phyloP scores from a whole-genome alignment of 192 early-diverging fungal species.

The Coemansia sp. region DNA sequence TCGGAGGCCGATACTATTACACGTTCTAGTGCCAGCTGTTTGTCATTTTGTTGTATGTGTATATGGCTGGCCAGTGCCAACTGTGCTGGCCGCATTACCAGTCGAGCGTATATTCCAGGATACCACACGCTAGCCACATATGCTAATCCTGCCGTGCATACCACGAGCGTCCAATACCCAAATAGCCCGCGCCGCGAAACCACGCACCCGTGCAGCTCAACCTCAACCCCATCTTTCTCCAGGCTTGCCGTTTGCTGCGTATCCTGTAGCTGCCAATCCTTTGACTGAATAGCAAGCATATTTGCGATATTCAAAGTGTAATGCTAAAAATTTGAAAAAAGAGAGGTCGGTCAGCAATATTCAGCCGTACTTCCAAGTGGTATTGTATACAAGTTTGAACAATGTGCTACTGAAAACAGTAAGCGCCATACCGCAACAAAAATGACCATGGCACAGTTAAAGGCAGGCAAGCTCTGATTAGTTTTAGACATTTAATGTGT shows the following conservation, averaged over 20 bases:
- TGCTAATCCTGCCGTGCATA: conserved; percentile 20
- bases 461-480: too few species aligned
- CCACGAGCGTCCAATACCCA: conserved; percentile 28
- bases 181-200: conserved; percentile 5
- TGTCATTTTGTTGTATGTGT: conserved; percentile 14
- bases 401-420: too few species aligned
- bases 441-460: too few species aligned
- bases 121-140: conserved; percentile 31
- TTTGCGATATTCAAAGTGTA: too few species aligned
- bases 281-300: too few species aligned
- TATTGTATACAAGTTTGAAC: too few species aligned
- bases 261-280: background rate
- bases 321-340: too few species aligned
- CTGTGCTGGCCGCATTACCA: conserved; percentile 5
- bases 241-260: conserved; percentile 12
- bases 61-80: conserved; percentile 17
- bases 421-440: too few species aligned
- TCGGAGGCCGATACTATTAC: background rate
- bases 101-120: conserved; percentile 13
- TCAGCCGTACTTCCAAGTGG: too few species aligned
- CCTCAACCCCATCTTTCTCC: conserved; percentile 16
- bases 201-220: conserved; percentile 17
- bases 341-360: too few species aligned
- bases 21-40: conserved; percentile 31
- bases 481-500: too few species aligned